Evolutionary conservation across 768 basidiomycete species (phyloP).

Genomic region (Exidia glandulosa): DNA sequence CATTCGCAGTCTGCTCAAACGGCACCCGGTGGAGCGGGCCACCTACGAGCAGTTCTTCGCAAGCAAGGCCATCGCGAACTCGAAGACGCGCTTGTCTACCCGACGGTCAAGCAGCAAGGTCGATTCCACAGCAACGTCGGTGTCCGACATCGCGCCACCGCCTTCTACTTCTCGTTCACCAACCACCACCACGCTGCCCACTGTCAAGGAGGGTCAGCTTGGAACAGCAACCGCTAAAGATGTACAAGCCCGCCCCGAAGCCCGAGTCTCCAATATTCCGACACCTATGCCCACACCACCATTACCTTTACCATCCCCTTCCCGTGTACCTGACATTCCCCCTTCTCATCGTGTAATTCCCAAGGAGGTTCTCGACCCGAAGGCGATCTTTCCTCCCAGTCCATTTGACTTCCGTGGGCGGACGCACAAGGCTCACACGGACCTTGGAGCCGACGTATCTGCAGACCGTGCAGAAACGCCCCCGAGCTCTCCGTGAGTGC

Average conservation of each 20-base stretch:
- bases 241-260: too few species aligned
- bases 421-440: neutral
- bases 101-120: slow-evolving; percentile 1
- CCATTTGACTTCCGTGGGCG: slow-evolving; percentile 52
- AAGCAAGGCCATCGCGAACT: slow-evolving; percentile 64
- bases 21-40: slow-evolving; percentile 73
- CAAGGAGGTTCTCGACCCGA: slow-evolving; percentile 70
- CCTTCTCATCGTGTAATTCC: slow-evolving; percentile 66
- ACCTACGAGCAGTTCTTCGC: slow-evolving; percentile 89
- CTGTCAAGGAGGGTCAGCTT: too few species aligned
- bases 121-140: neutral
- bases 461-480: neutral
- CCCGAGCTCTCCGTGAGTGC: neutral
- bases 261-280: too few species aligned
- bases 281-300: too few species aligned
- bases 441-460: neutral
- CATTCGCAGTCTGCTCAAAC: slow-evolving; percentile 72
- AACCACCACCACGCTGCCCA: neutral
- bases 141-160: neutral
- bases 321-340: slow-evolving; percentile 36
- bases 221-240: too few species aligned
- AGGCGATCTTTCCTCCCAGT: slow-evolving; percentile 72
- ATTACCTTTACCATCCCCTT: too few species aligned
- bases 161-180: neutral
- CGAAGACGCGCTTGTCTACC: slow-evolving; percentile 47